Evolutionary conservation across 1,139 yeast species (phyloP), one percentile per base, ranked within the genome.

Genomic region (Debaryomyces singareniensis): DNA sequence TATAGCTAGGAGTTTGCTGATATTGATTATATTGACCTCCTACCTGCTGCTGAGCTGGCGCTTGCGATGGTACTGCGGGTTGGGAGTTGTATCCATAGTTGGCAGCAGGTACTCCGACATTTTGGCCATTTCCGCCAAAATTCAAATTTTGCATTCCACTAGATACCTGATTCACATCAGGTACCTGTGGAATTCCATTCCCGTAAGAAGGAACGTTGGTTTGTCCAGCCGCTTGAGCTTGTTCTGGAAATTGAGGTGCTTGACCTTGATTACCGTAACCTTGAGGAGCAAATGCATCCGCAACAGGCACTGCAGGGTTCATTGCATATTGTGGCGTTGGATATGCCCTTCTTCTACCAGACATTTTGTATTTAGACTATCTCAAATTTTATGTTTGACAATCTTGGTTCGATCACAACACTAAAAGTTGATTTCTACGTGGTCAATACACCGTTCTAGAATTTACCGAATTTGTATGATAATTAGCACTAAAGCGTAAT

Each of bases 261-360:
- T 20, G 32, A 15, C 30, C 34, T 27, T 40, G 40, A 29, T 33
- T 46, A 5, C 22, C 29, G 26, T 32, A 38, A 20, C 30, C 29
- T 16, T 16, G 38, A 25, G 21, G 44, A 26, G 27, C 28, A 27
- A 33, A 40, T 12, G 32, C 32, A 23, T 38, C 49, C 15, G 40
- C 45, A 5, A 41, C 51, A 15, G 51, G 51, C 3, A 47, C 50
- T 25, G 45, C 51, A 30, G 58, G 59, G 5, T 61, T 58, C 15
- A 63, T 53, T 7, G 61, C 58, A 49, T 75, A 76, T 52, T 75
- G 82, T 35, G 79, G 80, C 46, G 68, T 71, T 51, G 84, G 82
- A 52, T 77, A 77, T 35, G 74, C 77, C 65, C 80, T 72, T 67
- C 75, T 68, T 55, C 61, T 62, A 37, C 58, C 47, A 27, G 62